Evolutionary conservation across 2,329 filamentous ascomycete species (phyloP).

Genomic region (Trichoderma koningiopsis): DNA sequence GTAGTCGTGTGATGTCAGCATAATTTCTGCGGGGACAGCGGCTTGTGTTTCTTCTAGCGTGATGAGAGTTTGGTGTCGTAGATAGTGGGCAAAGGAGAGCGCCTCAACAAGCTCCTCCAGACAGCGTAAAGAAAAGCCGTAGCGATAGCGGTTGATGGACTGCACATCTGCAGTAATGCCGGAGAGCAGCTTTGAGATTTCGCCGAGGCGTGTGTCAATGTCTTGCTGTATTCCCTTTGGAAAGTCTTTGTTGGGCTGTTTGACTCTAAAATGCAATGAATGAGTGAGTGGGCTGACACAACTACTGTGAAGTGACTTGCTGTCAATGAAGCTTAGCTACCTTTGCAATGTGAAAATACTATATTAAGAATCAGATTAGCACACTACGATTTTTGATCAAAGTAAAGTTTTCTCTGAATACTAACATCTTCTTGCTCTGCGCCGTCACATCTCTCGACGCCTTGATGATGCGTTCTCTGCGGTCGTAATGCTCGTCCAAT

Average conservation of each 20-base stretch:
- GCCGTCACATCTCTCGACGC: conserved; percentile 90
- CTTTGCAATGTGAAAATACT: conserved; percentile 47
- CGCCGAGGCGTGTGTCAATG: conserved; percentile 66
- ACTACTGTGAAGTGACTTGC: no score
- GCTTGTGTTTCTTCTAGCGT: conserved; percentile 61
- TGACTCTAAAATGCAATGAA: conserved; percentile 54
- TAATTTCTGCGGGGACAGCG: conserved; percentile 55
- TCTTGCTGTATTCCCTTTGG: conserved; percentile 71
- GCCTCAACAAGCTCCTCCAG: conserved; percentile 96
- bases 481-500: conserved; percentile 92
- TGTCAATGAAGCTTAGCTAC: conserved; percentile 26
- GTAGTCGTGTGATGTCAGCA: conserved; percentile 80
- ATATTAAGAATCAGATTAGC: background rate
- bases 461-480: conserved; percentile 87
- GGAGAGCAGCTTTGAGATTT: conserved; percentile 70
- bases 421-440: conserved; percentile 93
- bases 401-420: rapidly evolving
- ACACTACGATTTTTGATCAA: background rate
- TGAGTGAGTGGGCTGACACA: background rate
- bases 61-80: conserved; percentile 75
- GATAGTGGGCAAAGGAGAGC: conserved; percentile 84
- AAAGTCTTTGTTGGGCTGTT: conserved; percentile 62
- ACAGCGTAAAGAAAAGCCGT: conserved; percentile 76
- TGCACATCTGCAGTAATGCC: conserved; percentile 72
- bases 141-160: conserved; percentile 79